A percentile compares a stretch with the other conserved stretches of the same genome.
These are phyloP conservation scores for Cercospora sp. DNA, from an alignment of 2,329 filamentous ascomycete species.

Conservation along the genomic window DNA sequence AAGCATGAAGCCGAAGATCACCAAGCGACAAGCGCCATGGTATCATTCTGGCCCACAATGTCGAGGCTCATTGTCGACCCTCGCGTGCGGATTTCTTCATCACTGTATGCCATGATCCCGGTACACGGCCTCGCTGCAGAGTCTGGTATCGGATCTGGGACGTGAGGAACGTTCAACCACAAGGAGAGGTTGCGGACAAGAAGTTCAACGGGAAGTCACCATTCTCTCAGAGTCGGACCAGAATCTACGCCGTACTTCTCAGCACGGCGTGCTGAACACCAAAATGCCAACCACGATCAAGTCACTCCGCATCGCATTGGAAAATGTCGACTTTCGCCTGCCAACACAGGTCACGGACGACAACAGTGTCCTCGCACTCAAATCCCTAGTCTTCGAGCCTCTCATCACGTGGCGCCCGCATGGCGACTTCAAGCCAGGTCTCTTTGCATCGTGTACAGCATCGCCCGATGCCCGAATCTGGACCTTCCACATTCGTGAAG, in stretches of 20 bases:
- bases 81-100: background rate
- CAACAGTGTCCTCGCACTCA: conserved; percentile 19
- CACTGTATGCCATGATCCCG: background rate
- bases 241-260: background rate
- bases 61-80: background rate
- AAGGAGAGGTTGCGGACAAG: background rate
- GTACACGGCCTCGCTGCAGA: background rate
- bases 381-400: conserved; percentile 14
- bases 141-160: background rate
- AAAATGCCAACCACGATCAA: conserved; percentile 9
- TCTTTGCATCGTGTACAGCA: conserved; percentile 12
- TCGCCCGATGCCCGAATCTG: conserved; percentile 10
- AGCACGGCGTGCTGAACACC: background rate
- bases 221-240: too few relatives aligned
- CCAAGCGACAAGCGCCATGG: background rate
- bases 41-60: conserved; percentile 6
- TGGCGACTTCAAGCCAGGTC: conserved; percentile 12
- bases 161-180: background rate
- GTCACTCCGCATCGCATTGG: conserved; percentile 13
- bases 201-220: background rate
- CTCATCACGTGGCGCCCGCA: conserved; percentile 14
- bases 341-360: conserved; percentile 19
- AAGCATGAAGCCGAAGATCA: conserved; percentile 2
- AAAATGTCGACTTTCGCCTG: conserved; percentile 18
- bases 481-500: conserved; percentile 15